Evolutionary conservation across 148 eudicot species (phyloP).

Genomic region (Euryodendron excelsum): DNA sequence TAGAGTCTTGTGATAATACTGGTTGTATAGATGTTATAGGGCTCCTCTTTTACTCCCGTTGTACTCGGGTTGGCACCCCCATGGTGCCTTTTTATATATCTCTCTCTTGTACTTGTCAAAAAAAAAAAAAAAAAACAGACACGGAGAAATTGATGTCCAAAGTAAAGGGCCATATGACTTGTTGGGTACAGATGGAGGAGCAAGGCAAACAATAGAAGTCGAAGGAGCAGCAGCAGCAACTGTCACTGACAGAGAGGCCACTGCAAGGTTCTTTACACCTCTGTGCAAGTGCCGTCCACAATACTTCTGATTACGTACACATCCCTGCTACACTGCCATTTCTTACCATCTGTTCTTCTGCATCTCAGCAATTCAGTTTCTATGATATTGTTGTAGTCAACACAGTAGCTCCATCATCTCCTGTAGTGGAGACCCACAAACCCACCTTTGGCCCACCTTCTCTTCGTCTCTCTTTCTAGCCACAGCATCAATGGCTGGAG

Average conservation of each 20-base stretch:
- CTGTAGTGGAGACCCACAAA: too few relatives aligned
- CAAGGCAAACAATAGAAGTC: background rate
- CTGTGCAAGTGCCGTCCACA: conserved; percentile 49
- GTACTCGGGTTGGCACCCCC: too few relatives aligned
- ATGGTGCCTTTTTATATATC: too few relatives aligned
- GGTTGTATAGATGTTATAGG: too few relatives aligned
- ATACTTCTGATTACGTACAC: conserved; percentile 41
- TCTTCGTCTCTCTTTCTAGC: too few relatives aligned
- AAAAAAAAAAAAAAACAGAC: too few relatives aligned
- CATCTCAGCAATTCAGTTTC: conserved; percentile 38
- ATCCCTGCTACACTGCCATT: conserved; percentile 46
- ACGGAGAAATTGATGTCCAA: conserved; percentile 25
- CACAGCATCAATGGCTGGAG: too few relatives aligned
- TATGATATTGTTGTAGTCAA: background rate
- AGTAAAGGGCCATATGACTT: conserved; percentile 1
- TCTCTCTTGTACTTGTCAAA: too few relatives aligned
- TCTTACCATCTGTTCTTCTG: conserved; percentile 61
- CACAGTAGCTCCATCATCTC: too few relatives aligned
- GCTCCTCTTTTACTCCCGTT: too few relatives aligned
- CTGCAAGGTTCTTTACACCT: conserved; percentile 38
- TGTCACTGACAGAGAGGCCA: background rate
- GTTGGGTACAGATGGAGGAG: conserved; percentile 13
- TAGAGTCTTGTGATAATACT: too few relatives aligned
- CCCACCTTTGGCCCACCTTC: too few relatives aligned
- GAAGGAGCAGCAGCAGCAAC: conserved; percentile 9